Percentiles rank a stretch among this genome's conserved stretches.
phyloP scores from a whole-genome alignment of 2,329 filamentous ascomycete genomes.

The Leptoxyphium fumago region DNA sequence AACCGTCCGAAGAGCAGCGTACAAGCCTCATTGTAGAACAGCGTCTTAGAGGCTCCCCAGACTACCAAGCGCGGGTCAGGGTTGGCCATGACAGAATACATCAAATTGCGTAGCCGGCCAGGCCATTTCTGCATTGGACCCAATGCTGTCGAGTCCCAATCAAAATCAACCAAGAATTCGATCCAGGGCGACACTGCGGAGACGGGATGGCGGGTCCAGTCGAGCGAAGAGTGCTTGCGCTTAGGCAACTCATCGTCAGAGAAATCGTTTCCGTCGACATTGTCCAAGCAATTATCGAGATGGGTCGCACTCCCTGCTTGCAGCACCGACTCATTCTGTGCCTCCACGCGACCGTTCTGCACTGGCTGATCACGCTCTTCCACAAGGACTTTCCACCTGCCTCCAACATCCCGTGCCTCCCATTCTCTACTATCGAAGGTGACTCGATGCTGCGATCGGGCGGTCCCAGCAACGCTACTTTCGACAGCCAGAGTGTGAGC shows the following conservation, averaged over 20 bases:
- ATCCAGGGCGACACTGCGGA: slow-evolving; percentile 11
- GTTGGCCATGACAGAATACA: slow-evolving; percentile 16
- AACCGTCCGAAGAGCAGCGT: slow-evolving; percentile 12
- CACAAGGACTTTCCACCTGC: slow-evolving; percentile 1
- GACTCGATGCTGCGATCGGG: background rate
- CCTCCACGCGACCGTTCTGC: background rate
- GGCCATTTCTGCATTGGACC: slow-evolving; percentile 17
- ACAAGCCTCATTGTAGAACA: slow-evolving; percentile 18
- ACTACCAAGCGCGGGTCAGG: slow-evolving; percentile 17
- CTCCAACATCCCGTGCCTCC: background rate
- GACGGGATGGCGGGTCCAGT: slow-evolving; percentile 15
- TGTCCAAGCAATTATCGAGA: background rate
- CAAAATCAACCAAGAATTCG: slow-evolving; percentile 12
- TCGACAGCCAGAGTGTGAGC: slow-evolving; percentile 1
- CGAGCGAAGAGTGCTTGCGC: slow-evolving; percentile 4
- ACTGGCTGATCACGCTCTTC: background rate
- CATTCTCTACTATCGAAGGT: background rate
- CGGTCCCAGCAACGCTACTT: background rate
- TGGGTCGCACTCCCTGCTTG: background rate
- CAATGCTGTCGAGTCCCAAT: slow-evolving; percentile 16
- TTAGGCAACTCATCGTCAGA: background rate
- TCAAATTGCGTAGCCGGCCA: slow-evolving; percentile 9
- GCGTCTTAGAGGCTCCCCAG: slow-evolving; percentile 19
- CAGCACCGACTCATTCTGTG: background rate
- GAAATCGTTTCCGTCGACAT: background rate